phyloP scores from a whole-genome alignment of 2,329 filamentous ascomycete genomes.

The Diaporthe aspalathi region DNA sequence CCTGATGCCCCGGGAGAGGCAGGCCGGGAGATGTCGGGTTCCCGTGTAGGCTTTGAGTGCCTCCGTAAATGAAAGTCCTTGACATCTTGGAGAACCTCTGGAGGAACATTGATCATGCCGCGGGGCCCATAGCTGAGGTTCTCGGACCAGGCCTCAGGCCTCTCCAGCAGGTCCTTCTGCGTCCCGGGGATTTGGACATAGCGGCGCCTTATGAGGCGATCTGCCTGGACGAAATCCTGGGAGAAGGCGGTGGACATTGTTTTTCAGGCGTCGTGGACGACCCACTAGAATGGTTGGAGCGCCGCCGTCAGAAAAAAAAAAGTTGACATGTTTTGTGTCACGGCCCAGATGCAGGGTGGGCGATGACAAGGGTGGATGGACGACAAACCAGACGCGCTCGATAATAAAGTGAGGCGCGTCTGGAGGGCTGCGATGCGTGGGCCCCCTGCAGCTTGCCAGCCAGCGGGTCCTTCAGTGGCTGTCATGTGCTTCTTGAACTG shows the following conservation, averaged over 20 bases:
- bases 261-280: not conserved
- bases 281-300: slow-evolving; percentile 7
- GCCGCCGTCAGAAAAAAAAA: not conserved
- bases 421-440: slow-evolving; percentile 2
- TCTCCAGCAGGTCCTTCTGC: slow-evolving; percentile 61
- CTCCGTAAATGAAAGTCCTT: slow-evolving; percentile 42
- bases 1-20: not conserved
- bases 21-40: slow-evolving; percentile 34
- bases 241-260: slow-evolving; percentile 38
- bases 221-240: slow-evolving; percentile 44
- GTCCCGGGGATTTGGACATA: slow-evolving; percentile 59
- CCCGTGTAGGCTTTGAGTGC: slow-evolving; percentile 36
- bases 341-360: not conserved
- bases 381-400: slow-evolving; percentile 22
- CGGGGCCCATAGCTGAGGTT: slow-evolving; percentile 40
- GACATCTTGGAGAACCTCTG: slow-evolving; percentile 46
- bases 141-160: slow-evolving; percentile 53
- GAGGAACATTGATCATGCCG: slow-evolving; percentile 50
- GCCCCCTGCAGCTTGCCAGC: not conserved
- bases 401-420: slow-evolving; percentile 20
- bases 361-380: not conserved
- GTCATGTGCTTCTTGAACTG: slow-evolving; percentile 35
- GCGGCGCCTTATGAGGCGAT: slow-evolving; percentile 51
- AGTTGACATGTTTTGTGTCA: slow-evolving; percentile 2
- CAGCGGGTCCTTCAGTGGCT: slow-evolving; percentile 27